These are phyloP conservation scores for Chlorella sp. DNA, from an alignment of 139 green algal species.

Conservation along the genomic window DNA sequence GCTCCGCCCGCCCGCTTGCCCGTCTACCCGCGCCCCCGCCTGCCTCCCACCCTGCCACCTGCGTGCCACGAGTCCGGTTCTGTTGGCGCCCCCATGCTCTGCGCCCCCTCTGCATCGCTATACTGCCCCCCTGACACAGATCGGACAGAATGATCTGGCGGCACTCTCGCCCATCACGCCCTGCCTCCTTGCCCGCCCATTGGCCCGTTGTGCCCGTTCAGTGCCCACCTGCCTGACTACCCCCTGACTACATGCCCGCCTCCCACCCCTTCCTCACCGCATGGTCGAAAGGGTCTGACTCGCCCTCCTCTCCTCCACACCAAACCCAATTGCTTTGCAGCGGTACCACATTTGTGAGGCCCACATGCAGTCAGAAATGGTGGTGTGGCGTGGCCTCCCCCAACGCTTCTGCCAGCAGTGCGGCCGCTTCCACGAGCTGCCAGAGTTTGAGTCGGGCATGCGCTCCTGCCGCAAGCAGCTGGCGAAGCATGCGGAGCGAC, in stretches of 20 bases:
- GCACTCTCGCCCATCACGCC: neutral
- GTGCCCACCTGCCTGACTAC: too few species aligned
- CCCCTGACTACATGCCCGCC: too few species aligned
- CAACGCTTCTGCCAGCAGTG: conserved; percentile 10
- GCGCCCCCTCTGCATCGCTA: too few species aligned
- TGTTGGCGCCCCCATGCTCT: too few species aligned
- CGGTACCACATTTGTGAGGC: conserved; percentile 4
- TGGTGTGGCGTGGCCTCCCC: neutral
- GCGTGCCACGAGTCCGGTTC: too few species aligned
- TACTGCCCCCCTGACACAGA: too few species aligned
- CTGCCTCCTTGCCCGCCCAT: neutral
- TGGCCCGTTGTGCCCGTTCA: neutral
- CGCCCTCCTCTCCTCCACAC: neutral
- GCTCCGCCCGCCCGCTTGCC: too few species aligned
- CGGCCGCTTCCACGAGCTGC: conserved; percentile 15
- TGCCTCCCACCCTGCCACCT: too few species aligned
- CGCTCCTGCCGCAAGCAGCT: conserved; percentile 14
- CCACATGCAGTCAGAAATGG: neutral
- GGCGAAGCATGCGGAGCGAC: conserved; percentile 14
- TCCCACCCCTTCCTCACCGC: too few species aligned
- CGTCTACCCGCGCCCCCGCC: too few species aligned
- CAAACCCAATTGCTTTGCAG: neutral
- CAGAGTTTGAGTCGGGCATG: neutral
- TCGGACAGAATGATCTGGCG: neutral
- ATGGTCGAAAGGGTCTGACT: neutral